phyloP scores from a whole-genome alignment of 257 asterid genomes.

The Forsythia suspensa region DNA sequence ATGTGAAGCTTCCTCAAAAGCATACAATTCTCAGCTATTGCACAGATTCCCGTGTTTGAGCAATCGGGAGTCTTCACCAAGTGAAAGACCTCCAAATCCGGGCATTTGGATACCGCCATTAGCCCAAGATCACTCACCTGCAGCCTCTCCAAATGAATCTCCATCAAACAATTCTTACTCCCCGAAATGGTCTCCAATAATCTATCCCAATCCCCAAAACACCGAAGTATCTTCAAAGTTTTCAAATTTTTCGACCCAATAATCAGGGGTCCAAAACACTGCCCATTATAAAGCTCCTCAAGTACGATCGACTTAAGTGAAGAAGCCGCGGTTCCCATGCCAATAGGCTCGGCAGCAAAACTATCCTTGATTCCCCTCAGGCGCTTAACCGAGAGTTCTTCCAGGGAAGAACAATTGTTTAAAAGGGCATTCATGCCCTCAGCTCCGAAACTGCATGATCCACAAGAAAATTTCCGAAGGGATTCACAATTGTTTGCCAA shows the following conservation, averaged over 20 bases:
- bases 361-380: conserved; percentile 19
- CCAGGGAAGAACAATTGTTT: conserved; percentile 21
- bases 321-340: conserved; percentile 12
- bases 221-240: conserved; percentile 9
- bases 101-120: conserved; percentile 11
- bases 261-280: conserved; percentile 18
- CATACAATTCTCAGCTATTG: conserved; percentile 22
- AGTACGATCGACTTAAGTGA: conserved; percentile 8
- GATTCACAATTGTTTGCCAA: conserved; percentile 28
- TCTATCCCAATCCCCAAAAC: conserved; percentile 24
- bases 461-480: conserved; percentile 26
- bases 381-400: conserved; percentile 26
- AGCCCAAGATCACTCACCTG: conserved; percentile 18
- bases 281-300: conserved; percentile 19
- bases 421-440: conserved; percentile 34
- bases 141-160: conserved; percentile 19
- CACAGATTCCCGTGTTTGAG: conserved; percentile 14
- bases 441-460: conserved; percentile 31
- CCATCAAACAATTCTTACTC: conserved; percentile 4
- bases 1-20: conserved; percentile 28
- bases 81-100: conserved; percentile 15
- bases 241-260: conserved; percentile 18
- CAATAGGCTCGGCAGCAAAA: conserved; percentile 14
- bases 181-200: conserved; percentile 6
- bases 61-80: conserved; percentile 28